These are phyloP conservation scores for Naganishia cerealis DNA, from an alignment of 1,284 basidiomycete species.

Conservation along the genomic window DNA sequence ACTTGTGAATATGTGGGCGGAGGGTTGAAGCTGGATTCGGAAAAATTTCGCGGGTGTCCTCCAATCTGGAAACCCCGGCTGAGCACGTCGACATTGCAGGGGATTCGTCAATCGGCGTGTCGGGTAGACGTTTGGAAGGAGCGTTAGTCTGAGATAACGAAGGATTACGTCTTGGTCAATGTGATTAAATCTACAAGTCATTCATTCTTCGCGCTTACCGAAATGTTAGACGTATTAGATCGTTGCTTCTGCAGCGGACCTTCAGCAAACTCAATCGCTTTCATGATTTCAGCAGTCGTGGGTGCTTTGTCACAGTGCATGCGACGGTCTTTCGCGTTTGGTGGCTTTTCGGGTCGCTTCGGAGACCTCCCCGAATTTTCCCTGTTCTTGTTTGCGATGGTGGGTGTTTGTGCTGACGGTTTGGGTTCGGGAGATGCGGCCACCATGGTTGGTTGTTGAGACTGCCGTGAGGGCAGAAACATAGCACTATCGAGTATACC, in stretches of 20 bases:
- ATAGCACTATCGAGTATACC: not conserved
- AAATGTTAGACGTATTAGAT: not conserved
- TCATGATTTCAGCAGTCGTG: constrained; percentile 18
- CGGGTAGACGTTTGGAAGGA: constrained; percentile 6
- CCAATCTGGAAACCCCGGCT: constrained; percentile 2
- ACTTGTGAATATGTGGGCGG: not conserved
- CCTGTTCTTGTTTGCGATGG: not conserved
- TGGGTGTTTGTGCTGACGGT: not conserved
- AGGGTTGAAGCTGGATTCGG: not conserved
- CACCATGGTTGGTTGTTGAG: not conserved
- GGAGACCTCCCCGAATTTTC: too few species aligned
- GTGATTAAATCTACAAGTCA: not conserved
- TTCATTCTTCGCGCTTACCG: not conserved
- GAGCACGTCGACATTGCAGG: constrained; percentile 8
- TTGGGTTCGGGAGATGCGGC: not conserved
- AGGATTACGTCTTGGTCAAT: not conserved
- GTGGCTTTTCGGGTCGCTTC: not conserved
- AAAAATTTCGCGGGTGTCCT: constrained; percentile 10
- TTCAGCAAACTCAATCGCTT: constrained; percentile 23
- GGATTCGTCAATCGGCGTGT: constrained; percentile 9
- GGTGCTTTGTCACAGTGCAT: not conserved
- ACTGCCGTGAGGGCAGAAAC: not conserved
- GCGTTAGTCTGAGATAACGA: not conserved
- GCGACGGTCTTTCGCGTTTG: not conserved
- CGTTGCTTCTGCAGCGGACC: constrained; percentile 1